A percentile compares a stretch with the other conserved stretches of the same genome.
These are phyloP conservation scores for Nicotiana obtusifolia DNA, from an alignment of 257 asterid genomes.

Conservation along the genomic window DNA sequence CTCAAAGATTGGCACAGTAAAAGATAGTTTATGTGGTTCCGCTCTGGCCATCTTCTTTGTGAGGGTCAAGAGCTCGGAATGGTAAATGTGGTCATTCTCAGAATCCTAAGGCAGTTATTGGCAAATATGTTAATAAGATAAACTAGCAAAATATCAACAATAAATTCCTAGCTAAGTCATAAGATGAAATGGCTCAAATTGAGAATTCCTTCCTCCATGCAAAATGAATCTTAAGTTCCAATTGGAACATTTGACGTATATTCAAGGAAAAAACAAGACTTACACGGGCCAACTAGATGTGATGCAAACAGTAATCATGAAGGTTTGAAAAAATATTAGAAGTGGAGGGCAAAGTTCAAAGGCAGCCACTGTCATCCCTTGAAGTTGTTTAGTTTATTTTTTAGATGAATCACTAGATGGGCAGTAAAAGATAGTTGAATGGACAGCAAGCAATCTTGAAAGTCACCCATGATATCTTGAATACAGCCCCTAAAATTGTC, in stretches of 20 bases:
- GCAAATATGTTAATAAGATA: conserved; percentile 12
- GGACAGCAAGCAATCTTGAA: background rate
- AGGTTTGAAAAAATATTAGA: background rate
- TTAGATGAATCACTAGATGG: background rate
- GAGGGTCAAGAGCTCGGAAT: conserved; percentile 81
- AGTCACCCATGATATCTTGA: background rate
- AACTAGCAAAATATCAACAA: background rate
- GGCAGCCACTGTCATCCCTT: background rate
- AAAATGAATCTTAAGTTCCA: background rate
- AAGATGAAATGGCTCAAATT: background rate
- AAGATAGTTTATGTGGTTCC: conserved; percentile 89
- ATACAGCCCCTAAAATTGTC: background rate
- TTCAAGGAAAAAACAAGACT: background rate
- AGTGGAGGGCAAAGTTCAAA: background rate
- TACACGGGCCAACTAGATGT: background rate
- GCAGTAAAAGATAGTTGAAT: background rate
- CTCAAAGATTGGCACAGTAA: conserved; percentile 95
- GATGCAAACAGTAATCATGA: background rate
- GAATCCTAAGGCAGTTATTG: conserved; percentile 58
- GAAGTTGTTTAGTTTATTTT: background rate
- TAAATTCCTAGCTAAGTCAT: background rate
- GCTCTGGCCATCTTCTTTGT: conserved; percentile 84
- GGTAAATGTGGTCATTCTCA: conserved; percentile 95
- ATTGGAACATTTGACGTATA: background rate
- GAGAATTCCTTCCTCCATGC: background rate